phyloP scores from a whole-genome alignment of 768 basidiomycete genomes.

The Agrocybe chaxingu region DNA sequence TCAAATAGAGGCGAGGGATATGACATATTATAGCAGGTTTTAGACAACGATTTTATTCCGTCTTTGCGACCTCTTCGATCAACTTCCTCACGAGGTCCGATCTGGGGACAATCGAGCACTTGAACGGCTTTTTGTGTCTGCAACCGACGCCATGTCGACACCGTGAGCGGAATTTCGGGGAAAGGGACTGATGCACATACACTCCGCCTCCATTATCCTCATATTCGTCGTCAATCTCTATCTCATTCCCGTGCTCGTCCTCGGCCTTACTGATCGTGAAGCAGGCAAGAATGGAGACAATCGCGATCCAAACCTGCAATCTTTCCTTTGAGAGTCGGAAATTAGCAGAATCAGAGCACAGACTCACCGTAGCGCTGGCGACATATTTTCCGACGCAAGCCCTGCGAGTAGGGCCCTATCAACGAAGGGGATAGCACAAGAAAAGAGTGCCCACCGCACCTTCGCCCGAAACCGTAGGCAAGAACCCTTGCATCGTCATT shows the following conservation, averaged over 20 bases:
- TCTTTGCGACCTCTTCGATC: too few species aligned
- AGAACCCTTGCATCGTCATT: slow-evolving; percentile 33
- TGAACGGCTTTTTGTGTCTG: too few species aligned
- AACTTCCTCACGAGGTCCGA: too few species aligned
- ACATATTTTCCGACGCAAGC: slow-evolving; percentile 17
- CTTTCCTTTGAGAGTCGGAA: neutral
- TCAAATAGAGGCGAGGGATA: too few species aligned
- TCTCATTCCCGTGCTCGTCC: slow-evolving; percentile 18
- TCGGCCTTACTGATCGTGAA: slow-evolving; percentile 23
- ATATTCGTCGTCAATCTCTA: slow-evolving; percentile 5
- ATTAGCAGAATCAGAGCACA: neutral
- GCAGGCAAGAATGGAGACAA: slow-evolving; percentile 22
- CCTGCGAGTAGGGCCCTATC: neutral
- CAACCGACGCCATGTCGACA: too few species aligned
- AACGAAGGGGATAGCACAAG: neutral
- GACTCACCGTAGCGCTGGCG: slow-evolving; percentile 13
- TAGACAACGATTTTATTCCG: too few species aligned
- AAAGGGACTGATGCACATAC: too few species aligned
- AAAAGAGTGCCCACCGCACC: slow-evolving; percentile 14
- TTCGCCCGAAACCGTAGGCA: slow-evolving; percentile 36
- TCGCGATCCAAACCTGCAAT: slow-evolving; percentile 17
- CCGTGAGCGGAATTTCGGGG: too few species aligned
- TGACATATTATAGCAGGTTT: too few species aligned
- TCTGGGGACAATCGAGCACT: too few species aligned
- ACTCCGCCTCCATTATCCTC: neutral